Evolutionary conservation across 768 basidiomycete genomes (phyloP).

Genomic region (Trametes villosa): DNA sequence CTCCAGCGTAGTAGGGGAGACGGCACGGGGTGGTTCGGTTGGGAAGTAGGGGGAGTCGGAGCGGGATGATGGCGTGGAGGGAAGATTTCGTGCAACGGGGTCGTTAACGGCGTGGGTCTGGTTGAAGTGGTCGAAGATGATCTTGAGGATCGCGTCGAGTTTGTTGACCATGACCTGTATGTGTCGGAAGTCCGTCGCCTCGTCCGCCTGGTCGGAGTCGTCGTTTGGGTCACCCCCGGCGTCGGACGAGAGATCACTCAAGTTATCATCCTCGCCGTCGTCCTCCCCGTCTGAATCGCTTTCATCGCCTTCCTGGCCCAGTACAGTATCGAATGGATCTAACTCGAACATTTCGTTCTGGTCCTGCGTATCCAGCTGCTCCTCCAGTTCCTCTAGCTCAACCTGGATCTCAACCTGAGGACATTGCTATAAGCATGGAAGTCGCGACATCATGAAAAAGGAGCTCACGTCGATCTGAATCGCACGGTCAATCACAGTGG

Average conservation of each 20-base stretch:
- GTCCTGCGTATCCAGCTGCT: constrained; percentile 52
- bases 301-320: constrained; percentile 75
- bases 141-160: constrained; percentile 83
- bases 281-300: constrained; percentile 55
- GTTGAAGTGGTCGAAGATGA: constrained; percentile 87
- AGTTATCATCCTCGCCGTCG: constrained; percentile 51
- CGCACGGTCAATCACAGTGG: constrained; percentile 89
- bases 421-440: too few species aligned
- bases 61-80: constrained; percentile 36
- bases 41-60: constrained; percentile 26
- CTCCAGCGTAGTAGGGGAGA: constrained; percentile 33
- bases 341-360: constrained; percentile 68
- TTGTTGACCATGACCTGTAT: constrained; percentile 90
- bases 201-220: constrained; percentile 40
- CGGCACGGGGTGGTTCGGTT: constrained; percentile 30
- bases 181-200: constrained; percentile 63
- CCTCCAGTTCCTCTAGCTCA: constrained; percentile 91
- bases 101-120: constrained; percentile 43
- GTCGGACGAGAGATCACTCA: constrained; percentile 81
- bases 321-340: constrained; percentile 84
- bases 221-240: constrained; percentile 56
- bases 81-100: constrained; percentile 24
- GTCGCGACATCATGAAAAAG: neutral
- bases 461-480: constrained; percentile 90
- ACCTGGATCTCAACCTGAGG: constrained; percentile 94